phyloP scores from a whole-genome alignment of 2,329 filamentous ascomycete genomes.

The Byssothecium circinans region DNA sequence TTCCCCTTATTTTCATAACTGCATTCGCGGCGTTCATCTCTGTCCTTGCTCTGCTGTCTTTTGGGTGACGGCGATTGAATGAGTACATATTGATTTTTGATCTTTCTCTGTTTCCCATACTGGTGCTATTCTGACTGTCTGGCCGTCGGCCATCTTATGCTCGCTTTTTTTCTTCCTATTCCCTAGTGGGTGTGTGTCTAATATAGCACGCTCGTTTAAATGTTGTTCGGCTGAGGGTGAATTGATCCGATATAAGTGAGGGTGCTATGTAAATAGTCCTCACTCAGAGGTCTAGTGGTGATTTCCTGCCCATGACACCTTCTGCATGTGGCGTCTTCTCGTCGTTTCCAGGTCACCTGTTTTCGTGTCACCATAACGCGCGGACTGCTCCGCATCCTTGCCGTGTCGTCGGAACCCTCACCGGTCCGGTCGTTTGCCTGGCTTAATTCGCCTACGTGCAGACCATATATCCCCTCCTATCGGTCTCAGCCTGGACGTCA shows the following conservation, averaged over 20 bases:
- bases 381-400: too few species aligned
- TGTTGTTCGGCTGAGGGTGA: too few species aligned
- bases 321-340: too few species aligned
- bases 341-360: too few species aligned
- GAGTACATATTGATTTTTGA: background rate
- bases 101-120: background rate
- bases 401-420: too few species aligned
- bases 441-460: background rate
- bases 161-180: background rate
- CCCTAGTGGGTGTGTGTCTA: background rate
- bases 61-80: background rate
- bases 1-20: background rate
- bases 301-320: too few species aligned
- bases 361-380: background rate
- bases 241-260: too few species aligned
- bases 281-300: too few species aligned
- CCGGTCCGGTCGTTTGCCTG: too few species aligned
- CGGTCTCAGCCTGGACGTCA: background rate
- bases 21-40: background rate
- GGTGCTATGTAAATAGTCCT: too few species aligned
- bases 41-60: background rate
- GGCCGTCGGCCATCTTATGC: background rate
- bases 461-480: background rate
- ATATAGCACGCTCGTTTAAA: background rate
- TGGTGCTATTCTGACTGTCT: background rate